Conservation (phyloP, 176 grass and related monocot genomes). For the Oryza longistaminata region DNA sequence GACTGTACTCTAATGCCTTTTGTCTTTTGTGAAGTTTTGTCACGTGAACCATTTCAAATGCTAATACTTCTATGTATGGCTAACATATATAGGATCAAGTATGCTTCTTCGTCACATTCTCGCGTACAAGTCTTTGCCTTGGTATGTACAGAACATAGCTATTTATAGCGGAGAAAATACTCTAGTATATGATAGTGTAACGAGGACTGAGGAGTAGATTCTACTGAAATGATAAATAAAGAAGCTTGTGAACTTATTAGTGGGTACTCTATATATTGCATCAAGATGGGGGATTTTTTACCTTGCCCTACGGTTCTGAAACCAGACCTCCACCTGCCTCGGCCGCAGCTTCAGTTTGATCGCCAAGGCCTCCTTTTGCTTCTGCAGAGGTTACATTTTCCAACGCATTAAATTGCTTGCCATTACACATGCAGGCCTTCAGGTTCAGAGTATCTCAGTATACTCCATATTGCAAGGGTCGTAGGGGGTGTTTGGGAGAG, state of each 20-base stretch:
- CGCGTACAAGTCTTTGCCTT: neutral
- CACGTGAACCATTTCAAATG: neutral
- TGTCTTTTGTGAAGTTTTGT: neutral
- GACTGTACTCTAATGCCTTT: neutral
- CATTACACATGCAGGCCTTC: conserved; percentile 26
- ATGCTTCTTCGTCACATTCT: neutral
- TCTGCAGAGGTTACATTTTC: conserved; percentile 73
- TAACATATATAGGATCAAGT: neutral
- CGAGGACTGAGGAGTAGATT: neutral
- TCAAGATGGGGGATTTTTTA: conserved; percentile 14
- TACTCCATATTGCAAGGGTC: conserved; percentile 14
- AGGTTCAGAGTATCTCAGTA: neutral
- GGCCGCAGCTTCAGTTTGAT: conserved; percentile 83
- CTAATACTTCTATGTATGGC: neutral
- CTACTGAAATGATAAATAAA: neutral
- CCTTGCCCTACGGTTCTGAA: conserved; percentile 98
- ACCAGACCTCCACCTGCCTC: conserved; percentile 99
- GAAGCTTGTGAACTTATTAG: neutral
- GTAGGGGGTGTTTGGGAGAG: no score
- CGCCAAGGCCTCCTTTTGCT: conserved; percentile 91
- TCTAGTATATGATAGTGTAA: neutral
- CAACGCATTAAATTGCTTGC: conserved; percentile 40
- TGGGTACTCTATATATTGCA: neutral
- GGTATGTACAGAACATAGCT: neutral
- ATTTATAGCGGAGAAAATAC: neutral